Evolutionary conservation across 305 asterid genomes (phyloP), one percentile per base, ranked within the genome.

Genomic region (Coffea humblotiana): DNA sequence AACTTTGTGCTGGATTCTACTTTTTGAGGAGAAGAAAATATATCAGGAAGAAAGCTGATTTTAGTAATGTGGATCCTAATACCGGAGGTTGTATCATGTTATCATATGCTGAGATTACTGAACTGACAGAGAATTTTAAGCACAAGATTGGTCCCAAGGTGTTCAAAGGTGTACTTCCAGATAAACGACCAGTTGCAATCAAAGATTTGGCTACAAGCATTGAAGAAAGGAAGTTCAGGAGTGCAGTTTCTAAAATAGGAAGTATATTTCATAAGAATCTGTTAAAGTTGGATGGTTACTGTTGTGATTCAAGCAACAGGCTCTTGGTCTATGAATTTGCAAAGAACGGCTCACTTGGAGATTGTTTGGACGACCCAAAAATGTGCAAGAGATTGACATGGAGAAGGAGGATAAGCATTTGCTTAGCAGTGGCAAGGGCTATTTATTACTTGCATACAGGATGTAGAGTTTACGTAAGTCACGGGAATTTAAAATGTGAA

Each of bases 401-500:
- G 90, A 70, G 74, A 67, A 85, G 78, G 64, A 80, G 90, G 67
- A 72, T 84, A 18, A 74, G 82, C 60, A 85, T 85, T 82, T 84
- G 83, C 83, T 74, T 88, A 63, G 70, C 86, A 27, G 88, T 82
- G 61, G 90, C 89, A 25, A 80, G 77, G 85, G 87, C 88, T 61
- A 45, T 85, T 29, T 80, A 72, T 60, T 88, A 88, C 86, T 80
- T 88, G 88, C 90, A 88, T 74, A 79, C 85, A 4, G 90, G 78
- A 47, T 88, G 90, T 54, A 79, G 90, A 81, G 90, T 82, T 63
- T 88, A 83, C 72, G 79, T 88, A 10, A 78, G 82, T 58, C 90
- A 88, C 76, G 90, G 90, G 69, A 88, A 84, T 82, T 37, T 88
- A 67, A 85, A 82, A 80, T 85, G 89, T 72, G 86, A 88, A 80